phyloP scores from a whole-genome alignment of 495 filamentous ascomycete genomes.

The Margaritispora aquatica region DNA sequence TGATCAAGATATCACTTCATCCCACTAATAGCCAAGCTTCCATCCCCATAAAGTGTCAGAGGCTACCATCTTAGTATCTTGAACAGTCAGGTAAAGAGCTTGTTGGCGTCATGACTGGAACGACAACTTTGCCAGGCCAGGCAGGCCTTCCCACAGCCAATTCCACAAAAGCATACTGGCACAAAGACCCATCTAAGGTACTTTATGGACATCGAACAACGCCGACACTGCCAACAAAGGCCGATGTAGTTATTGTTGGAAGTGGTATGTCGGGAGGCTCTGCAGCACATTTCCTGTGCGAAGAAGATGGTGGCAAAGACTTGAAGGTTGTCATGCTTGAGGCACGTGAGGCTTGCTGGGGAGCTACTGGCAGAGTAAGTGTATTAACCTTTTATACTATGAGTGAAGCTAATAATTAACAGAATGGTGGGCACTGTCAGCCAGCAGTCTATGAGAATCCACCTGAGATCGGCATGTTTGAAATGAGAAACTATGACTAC shows the following conservation, averaged over 20 bases:
- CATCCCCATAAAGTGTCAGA: too few relatives aligned
- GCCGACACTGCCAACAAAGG: constrained; percentile 48
- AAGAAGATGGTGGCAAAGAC: constrained; percentile 31
- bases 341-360: constrained; percentile 71
- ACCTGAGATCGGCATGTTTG: constrained; percentile 53
- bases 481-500: constrained; percentile 51
- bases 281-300: constrained; percentile 55
- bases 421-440: constrained; percentile 74
- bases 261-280: constrained; percentile 66
- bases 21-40: background rate
- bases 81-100: too few relatives aligned
- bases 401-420: background rate
- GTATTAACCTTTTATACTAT: background rate
- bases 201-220: constrained; percentile 57
- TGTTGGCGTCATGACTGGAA: constrained; percentile 10
- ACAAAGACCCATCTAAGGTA: constrained; percentile 46
- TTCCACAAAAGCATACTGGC: constrained; percentile 71
- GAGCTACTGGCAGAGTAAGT: constrained; percentile 68
- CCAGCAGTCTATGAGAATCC: constrained; percentile 47
- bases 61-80: too few relatives aligned
- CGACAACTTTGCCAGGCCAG: constrained; percentile 16
- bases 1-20: background rate
- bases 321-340: constrained; percentile 64
- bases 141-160: constrained; percentile 44
- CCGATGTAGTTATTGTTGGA: constrained; percentile 65